Base-by-base conservation (phyloP, 225 moss, liverwort and hornwort genomes). In the Ulota crispa region DNA sequence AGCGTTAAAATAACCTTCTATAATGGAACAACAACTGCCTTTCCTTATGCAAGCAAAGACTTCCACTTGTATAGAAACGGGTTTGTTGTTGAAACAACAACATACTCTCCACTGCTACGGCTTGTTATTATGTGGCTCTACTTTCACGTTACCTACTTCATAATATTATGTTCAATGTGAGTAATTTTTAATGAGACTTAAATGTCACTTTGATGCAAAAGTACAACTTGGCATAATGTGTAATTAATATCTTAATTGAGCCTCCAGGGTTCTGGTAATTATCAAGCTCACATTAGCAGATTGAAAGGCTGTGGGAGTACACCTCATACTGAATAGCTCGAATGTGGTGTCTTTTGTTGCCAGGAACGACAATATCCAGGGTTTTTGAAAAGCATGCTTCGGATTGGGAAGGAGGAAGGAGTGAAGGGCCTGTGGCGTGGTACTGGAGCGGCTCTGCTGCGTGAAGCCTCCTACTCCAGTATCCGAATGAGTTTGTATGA, bases 381-480 rank as follows among this genome's bases (percentile, higher is more conserved):
- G 21, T 86, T 94, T 79, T 60, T 90, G 20, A 93, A 60, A 83
- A 90, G 94, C 64, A 74, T 94, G 75, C 28, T 86, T 55, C 89
- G 86, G 47, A 89, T 94, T 76, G 91, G 86, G 75, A 89, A 81
- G 70, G 94, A 93, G 61, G 94, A 94, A 84, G 94, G 94, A 15
- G 79, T 91, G 64, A 87, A 80, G 68, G 89, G 94, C n/a, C 83
- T 94, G 37, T 94, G 94, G 94, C 93, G 89, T 78, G 94, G 94
- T 70, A 93, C 94, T 18, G 94, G 94, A 55, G 94, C 94, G 37
- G 94, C 94, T 75, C 88, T 94, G 65, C 79, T 94, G 27, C 88
- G 94, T 21, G 94, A 94, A 83, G 94, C 94, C 45, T 94, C 94
- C 18, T 94, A 94, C 83, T 94, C 94, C 10, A 94, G 94, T 74